A percentile compares a stretch with the other conserved stretches of the same genome.
phyloP scores from a whole-genome alignment of 2,329 filamentous ascomycete species.

The Lecanicillium sp. region DNA sequence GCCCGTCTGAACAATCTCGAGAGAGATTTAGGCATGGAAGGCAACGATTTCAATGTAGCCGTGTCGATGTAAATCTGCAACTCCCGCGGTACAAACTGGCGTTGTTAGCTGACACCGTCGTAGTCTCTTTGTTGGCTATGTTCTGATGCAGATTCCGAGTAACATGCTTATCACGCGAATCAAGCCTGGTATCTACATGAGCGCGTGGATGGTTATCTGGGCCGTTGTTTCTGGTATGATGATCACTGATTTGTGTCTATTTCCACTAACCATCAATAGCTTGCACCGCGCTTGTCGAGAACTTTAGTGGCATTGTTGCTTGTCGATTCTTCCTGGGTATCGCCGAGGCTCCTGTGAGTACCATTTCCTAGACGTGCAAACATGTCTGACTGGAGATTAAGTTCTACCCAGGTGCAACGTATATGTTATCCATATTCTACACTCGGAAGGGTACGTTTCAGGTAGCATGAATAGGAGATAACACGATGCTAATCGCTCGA shows the following conservation, averaged over 20 bases:
- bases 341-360: slow-evolving; percentile 43
- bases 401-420: too few species aligned
- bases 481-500: too few species aligned
- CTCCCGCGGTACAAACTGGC: slow-evolving; percentile 49
- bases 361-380: too few species aligned
- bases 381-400: too few species aligned
- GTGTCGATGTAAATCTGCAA: slow-evolving; percentile 51
- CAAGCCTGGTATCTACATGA: slow-evolving; percentile 44
- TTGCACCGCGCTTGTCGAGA: slow-evolving; percentile 36
- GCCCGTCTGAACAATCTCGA: slow-evolving; percentile 46
- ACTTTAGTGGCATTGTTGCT: slow-evolving; percentile 32
- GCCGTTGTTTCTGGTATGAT: slow-evolving; percentile 31
- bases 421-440: slow-evolving; percentile 34
- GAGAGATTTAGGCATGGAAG: slow-evolving; percentile 41
- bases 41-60: slow-evolving; percentile 47
- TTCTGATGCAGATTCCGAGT: slow-evolving; percentile 54
- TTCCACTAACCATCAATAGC: too few species aligned
- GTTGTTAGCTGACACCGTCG: too few species aligned
- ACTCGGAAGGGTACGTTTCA: slow-evolving; percentile 57
- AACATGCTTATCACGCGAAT: slow-evolving; percentile 49
- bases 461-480: too few species aligned
- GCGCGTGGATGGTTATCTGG: slow-evolving; percentile 34
- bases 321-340: slow-evolving; percentile 35
- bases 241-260: too few species aligned
- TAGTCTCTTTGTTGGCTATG: slow-evolving; percentile 54